phyloP scores from a whole-genome alignment of 2,329 filamentous ascomycete species.

The Chrysosporium keratinophilum region DNA sequence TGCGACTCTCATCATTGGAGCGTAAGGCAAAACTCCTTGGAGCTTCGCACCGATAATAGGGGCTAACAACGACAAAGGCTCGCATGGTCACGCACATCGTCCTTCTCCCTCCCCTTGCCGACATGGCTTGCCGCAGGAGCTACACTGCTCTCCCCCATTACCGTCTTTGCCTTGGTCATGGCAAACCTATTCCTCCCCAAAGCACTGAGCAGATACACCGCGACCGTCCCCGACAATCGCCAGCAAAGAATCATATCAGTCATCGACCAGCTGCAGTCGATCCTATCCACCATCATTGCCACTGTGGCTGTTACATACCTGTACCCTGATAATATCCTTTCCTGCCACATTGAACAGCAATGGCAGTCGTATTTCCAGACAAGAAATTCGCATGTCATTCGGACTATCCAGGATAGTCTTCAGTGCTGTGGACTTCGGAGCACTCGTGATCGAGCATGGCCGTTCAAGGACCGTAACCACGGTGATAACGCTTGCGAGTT shows the following conservation, averaged over 20 bases:
- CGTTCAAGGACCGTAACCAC: slow-evolving; percentile 9
- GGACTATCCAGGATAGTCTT: slow-evolving; percentile 13
- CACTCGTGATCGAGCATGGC: slow-evolving; percentile 12
- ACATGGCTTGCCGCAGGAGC: neutral
- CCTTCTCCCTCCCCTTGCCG: slow-evolving; percentile 8
- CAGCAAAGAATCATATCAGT: neutral
- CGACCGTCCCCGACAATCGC: neutral
- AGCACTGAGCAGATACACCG: neutral
- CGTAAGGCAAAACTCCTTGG: neutral
- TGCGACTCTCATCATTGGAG: neutral
- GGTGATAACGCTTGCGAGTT: slow-evolving; percentile 6
- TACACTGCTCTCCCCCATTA: slow-evolving; percentile 7
- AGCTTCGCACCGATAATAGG: neutral
- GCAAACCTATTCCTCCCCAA: neutral
- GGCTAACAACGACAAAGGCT: slow-evolving; percentile 3
- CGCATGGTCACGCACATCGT: slow-evolving; percentile 11
- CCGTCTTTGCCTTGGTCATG: neutral
- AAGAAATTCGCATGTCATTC: slow-evolving; percentile 13
- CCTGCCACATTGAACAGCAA: slow-evolving; percentile 13
- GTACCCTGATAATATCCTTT: slow-evolving; percentile 5
- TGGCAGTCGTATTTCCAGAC: slow-evolving; percentile 12
- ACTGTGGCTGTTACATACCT: slow-evolving; percentile 12
- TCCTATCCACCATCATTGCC: slow-evolving; percentile 9
- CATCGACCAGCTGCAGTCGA: neutral
- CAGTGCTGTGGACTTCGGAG: slow-evolving; percentile 15